Evolutionary conservation across 2,329 filamentous ascomycete genomes (phyloP).

Genomic region (Colletotrichum sp.): DNA sequence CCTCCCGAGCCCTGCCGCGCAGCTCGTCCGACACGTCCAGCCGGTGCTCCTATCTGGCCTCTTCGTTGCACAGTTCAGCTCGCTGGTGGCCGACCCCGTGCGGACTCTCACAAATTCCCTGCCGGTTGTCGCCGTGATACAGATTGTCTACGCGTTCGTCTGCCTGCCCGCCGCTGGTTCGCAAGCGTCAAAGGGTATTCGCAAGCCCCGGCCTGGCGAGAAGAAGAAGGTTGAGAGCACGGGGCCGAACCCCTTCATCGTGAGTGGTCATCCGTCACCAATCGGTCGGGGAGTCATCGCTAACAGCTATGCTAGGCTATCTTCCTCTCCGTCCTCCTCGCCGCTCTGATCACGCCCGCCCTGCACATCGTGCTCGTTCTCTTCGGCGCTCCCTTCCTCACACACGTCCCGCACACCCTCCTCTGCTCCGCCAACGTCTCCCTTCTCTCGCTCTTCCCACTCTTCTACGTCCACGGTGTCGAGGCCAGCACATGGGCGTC

Average conservation of each 20-base stretch:
- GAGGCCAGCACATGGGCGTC: conserved; percentile 74
- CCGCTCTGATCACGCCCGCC: conserved; percentile 71
- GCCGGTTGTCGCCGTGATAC: conserved; percentile 67
- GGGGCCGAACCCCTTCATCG: conserved; percentile 50
- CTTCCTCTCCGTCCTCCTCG: conserved; percentile 59
- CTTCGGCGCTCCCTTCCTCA: conserved; percentile 89
- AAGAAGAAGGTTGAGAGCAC: conserved; percentile 56
- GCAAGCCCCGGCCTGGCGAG: conserved; percentile 58
- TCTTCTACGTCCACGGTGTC: conserved; percentile 87
- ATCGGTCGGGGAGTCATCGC: background rate
- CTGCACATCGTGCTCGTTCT: conserved; percentile 74
- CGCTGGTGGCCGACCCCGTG: conserved; percentile 74
- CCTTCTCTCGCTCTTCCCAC: conserved; percentile 76
- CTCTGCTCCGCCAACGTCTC: conserved; percentile 84
- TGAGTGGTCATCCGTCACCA: conserved; percentile 34
- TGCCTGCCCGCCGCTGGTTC: conserved; percentile 69
- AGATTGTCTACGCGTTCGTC: conserved; percentile 65
- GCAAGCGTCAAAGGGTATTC: conserved; percentile 41
- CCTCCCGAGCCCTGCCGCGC: conserved; percentile 40
- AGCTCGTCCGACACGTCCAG: conserved; percentile 69
- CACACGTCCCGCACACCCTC: conserved; percentile 78
- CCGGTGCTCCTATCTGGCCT: conserved; percentile 70
- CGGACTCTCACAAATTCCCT: conserved; percentile 66
- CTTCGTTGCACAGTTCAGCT: conserved; percentile 67
- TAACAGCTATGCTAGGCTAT: conserved; percentile 39